Evolutionary conservation across 1,284 basidiomycete genomes (phyloP), one percentile per base, ranked within the genome.

Genomic region (Sanghuangporus weigelae): DNA sequence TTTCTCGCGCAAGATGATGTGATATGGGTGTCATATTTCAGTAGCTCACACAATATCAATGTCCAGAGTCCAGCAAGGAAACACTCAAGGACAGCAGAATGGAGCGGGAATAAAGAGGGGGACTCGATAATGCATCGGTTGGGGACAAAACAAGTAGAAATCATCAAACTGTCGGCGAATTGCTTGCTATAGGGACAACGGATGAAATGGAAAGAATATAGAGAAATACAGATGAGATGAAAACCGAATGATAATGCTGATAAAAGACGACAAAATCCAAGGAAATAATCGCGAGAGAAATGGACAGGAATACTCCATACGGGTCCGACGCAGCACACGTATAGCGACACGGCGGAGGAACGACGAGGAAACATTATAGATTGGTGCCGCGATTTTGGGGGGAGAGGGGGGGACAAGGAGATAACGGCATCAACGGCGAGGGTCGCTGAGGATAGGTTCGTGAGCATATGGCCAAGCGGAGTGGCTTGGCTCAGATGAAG

Each of bases 401-500:
- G n/a, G n/a, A n/a, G n/a, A n/a, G n/a, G n/a, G 42, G 51, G 55
- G 38, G 42, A 38, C 31, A 57, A 57, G 39, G 55, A 50, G 36
- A 46, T 5, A 21, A 46, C 16, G 40, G 40, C 16, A 14, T 35
- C 10, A 56, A 46, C 38, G 19, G 26, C 51, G 39, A 42, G n/a
- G 16, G 38, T 21, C 36, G n/a, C 26, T 21, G 44, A 35, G 14
- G 58, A 31, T 21, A 23, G 19, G 26, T 26, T 16, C 26, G 44
- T n/a, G 21, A 50, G 48, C 23, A 21, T 31, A 42, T 16, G 31
- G 38, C 35, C 39, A 39, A 19, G 54, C 8, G 54, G 21, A 38
- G 35, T 21, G 36, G 39, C 54, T 38, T 35, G 26, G 35, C 21
- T 68, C 59, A 75, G 65, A 60, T 50, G 57, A 75, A 64, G 60